These are phyloP conservation scores for Globisporangium mamillatum DNA, from an alignment of 352 stramenopile genomes.

Conservation along the genomic window DNA sequence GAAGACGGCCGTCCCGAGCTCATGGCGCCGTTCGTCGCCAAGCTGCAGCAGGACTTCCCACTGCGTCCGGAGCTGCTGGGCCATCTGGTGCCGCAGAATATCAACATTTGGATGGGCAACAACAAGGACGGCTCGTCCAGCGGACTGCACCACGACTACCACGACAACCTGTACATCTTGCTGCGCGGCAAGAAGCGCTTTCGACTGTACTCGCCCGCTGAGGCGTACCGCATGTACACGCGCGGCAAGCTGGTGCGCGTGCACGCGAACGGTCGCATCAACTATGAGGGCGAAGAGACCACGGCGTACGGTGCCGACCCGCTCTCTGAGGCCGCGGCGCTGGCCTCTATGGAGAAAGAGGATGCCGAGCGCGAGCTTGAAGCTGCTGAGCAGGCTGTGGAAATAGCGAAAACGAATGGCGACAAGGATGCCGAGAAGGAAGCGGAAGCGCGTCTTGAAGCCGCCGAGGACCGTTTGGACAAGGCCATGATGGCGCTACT, in stretches of 20 bases:
- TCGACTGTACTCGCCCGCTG: slow-evolving; percentile 89
- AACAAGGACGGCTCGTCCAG: slow-evolving; percentile 77
- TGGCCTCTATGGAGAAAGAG: slow-evolving; percentile 62
- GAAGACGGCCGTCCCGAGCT: slow-evolving; percentile 71
- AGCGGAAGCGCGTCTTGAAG: slow-evolving; percentile 46
- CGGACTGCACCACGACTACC: slow-evolving; percentile 98
- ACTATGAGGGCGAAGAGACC: slow-evolving; percentile 89
- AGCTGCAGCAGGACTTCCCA: slow-evolving; percentile 79
- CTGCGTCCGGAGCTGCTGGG: slow-evolving; percentile 81
- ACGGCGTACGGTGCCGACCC: slow-evolving; percentile 76
- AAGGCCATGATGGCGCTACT: slow-evolving; percentile 78
- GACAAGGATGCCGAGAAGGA: slow-evolving; percentile 41
- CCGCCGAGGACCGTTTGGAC: slow-evolving; percentile 61
- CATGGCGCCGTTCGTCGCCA: slow-evolving; percentile 81
- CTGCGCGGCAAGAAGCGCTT: slow-evolving; percentile 93
- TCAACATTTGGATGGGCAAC: slow-evolving; percentile 97
- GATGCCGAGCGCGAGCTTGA: slow-evolving; percentile 59
- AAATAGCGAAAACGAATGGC: slow-evolving; percentile 22
- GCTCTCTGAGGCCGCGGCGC: slow-evolving; percentile 44
- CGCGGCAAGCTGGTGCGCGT: slow-evolving; percentile 79
- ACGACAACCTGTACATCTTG: slow-evolving; percentile 98
- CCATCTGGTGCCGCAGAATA: slow-evolving; percentile 91
- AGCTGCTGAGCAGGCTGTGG: slow-evolving; percentile 51
- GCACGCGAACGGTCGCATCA: slow-evolving; percentile 95
- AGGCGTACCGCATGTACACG: slow-evolving; percentile 92